phyloP scores from a whole-genome alignment of 176 grass and related monocot species.

The Oryza glaberrima region DNA sequence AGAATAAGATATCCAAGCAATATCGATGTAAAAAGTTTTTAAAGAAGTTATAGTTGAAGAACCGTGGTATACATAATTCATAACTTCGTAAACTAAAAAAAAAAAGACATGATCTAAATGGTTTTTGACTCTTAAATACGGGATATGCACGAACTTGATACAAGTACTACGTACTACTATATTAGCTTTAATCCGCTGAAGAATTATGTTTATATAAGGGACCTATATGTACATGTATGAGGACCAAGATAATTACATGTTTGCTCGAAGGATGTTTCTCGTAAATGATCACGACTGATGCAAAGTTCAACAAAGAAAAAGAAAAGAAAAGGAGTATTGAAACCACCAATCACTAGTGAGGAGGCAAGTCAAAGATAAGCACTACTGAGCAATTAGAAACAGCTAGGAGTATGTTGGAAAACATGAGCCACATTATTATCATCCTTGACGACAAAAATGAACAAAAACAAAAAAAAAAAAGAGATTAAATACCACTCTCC shows the following conservation, averaged over 20 bases:
- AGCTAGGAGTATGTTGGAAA: neutral
- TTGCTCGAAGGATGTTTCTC: neutral
- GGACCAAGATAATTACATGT: neutral
- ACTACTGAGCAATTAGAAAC: neutral
- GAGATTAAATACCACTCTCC: neutral
- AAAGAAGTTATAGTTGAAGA: no score
- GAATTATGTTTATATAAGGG: neutral
- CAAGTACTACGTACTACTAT: no score
- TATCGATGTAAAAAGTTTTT: no score
- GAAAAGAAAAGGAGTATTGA: neutral
- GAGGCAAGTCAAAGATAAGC: neutral
- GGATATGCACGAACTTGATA: no score
- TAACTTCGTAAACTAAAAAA: no score
- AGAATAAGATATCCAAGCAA: no score
- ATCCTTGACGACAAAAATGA: neutral
- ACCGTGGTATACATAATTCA: no score
- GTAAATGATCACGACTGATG: neutral
- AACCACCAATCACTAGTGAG: neutral
- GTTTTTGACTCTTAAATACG: no score
- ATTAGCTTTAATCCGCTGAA: neutral
- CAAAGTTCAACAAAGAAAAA: neutral
- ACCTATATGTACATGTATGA: no score
- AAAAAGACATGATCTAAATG: no score
- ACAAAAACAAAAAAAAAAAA: neutral
- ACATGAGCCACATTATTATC: neutral